Evolutionary conservation across 2,329 filamentous ascomycete genomes (phyloP), one percentile per base, ranked within the genome.

Genomic region (Pestalotiopsis sp.): DNA sequence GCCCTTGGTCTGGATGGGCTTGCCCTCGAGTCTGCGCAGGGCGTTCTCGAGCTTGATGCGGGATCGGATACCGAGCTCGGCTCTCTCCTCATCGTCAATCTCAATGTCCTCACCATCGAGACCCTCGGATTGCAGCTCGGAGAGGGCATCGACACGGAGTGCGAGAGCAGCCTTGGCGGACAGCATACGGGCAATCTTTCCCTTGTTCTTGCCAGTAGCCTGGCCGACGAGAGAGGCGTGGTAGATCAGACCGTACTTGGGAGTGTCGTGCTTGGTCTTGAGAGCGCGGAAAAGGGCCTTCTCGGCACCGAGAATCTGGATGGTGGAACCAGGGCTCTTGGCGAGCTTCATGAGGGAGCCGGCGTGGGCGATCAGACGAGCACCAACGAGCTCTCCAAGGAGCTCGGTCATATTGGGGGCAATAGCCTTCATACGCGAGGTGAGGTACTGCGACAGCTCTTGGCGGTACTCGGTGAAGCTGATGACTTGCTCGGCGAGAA

Each of bases 261-360:
- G 96, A 52, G 96, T 99, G 79, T 98, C 94, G 82, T 98, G 95
- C 88, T 99, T 98, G 64, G 96, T 99, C 90, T 99, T 99, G 72
- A 99, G 87, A 23, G 96, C 96, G 78, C 96, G 91, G 91, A 99
- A 99, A 59, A 99, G 90, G 7, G 96, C 96, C 88, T 99, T 99
- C 86, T 99, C 96, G 70, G 96, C 96, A 86, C 96, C 96, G 68
- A 98, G 90, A 78, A 99, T 98, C 87, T 99, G 96, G 74, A 99
- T 94, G 71, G 96, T 99, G 77, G 93, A 96, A 83, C 93, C 94
- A 70, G 96, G 94, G 74, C 92, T 93, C 88, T 98, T 98, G 80
- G 96, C 94, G 64, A 99, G 88, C 85, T 92, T 97, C 87, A 97
- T 92, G 75, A 99, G 89, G 69, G 95, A 98, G 75, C 96, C 96